A percentile compares a stretch with the other conserved stretches of the same genome.
Conservation (phyloP, 2,329 filamentous ascomycete genomes). For the Leptographium wingfieldii region DNA sequence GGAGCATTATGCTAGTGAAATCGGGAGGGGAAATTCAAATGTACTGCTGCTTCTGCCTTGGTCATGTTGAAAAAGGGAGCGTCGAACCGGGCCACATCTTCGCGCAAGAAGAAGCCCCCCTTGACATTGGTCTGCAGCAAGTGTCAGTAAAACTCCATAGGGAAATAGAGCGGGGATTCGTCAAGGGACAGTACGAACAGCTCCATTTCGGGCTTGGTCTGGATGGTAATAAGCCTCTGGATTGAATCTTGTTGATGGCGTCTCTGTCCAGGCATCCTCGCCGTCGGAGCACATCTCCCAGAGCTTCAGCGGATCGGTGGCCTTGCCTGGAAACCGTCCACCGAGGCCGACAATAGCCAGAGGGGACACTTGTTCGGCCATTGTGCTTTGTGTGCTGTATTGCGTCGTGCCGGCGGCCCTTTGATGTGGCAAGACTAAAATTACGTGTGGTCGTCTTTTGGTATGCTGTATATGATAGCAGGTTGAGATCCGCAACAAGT, state of each 20-base stretch:
- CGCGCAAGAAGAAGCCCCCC: constrained; percentile 20
- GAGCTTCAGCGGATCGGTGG: constrained; percentile 18
- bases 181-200: constrained; percentile 4
- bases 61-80: constrained; percentile 20
- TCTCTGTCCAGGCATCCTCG: constrained; percentile 9
- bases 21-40: constrained; percentile 2
- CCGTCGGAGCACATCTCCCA: constrained; percentile 17
- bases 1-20: no score
- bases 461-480: background rate
- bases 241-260: constrained; percentile 20
- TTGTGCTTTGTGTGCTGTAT: background rate
- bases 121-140: constrained; percentile 14
- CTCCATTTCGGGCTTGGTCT: constrained; percentile 12
- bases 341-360: constrained; percentile 25
- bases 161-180: background rate
- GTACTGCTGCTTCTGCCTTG: constrained; percentile 16
- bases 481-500: no score
- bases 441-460: background rate
- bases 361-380: constrained; percentile 9
- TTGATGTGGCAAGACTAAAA: background rate
- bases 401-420: background rate
- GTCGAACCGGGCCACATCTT: constrained; percentile 13
- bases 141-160: no score
- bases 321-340: constrained; percentile 24
- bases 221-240: constrained; percentile 21